These are phyloP conservation scores for Ceratocystis diversiconidia DNA, from an alignment of 2,329 filamentous ascomycete species.

Conservation along the genomic window DNA sequence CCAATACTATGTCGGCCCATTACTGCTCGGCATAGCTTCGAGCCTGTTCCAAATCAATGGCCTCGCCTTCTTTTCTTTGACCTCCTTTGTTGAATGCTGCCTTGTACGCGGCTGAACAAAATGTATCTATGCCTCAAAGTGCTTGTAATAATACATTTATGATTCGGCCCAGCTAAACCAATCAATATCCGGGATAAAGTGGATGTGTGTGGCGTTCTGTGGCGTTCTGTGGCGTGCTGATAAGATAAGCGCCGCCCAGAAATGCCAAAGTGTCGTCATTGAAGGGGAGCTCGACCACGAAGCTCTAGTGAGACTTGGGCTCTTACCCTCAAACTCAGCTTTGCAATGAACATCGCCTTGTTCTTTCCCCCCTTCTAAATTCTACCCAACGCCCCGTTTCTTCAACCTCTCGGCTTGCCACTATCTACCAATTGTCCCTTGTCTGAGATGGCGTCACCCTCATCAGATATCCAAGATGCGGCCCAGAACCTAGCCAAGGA, in stretches of 20 bases:
- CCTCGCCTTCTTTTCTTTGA: background rate
- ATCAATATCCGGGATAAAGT: background rate
- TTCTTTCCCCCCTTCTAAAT: background rate
- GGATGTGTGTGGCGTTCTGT: background rate
- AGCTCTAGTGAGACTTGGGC: background rate
- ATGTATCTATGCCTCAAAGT: too few species aligned
- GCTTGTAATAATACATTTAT: too few species aligned
- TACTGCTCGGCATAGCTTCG: background rate
- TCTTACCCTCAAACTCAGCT: too few species aligned
- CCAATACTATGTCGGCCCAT: too few species aligned
- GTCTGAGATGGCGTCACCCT: background rate
- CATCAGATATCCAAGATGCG: background rate
- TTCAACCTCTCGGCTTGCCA: background rate
- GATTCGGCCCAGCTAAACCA: too few species aligned
- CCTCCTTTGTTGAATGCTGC: background rate
- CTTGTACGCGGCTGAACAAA: background rate
- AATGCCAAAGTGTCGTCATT: slow-evolving; percentile 16
- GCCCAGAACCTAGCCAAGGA: slow-evolving; percentile 4
- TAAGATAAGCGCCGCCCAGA: slow-evolving; percentile 14
- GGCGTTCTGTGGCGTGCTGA: background rate
- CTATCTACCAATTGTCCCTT: background rate
- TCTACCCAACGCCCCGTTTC: background rate
- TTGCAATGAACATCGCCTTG: too few species aligned
- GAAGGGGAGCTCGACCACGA: background rate
- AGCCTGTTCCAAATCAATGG: background rate